These are phyloP conservation scores for Diaporthe sp. DNA, from an alignment of 2,329 filamentous ascomycete species.

Conservation along the genomic window DNA sequence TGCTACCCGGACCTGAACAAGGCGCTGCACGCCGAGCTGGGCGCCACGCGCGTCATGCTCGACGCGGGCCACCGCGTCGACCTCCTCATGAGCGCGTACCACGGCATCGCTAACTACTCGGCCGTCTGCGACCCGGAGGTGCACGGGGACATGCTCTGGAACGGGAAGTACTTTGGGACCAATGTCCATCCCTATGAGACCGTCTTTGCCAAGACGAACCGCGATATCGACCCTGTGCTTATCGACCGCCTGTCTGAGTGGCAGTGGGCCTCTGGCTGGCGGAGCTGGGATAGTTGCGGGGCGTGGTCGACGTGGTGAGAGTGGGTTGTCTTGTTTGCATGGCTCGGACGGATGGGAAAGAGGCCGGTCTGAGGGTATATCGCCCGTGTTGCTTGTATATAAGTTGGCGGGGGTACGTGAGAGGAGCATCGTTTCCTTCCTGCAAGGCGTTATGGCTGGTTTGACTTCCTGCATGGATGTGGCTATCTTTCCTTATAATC, in stretches of 20 bases:
- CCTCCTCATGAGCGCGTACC: slow-evolving; percentile 46
- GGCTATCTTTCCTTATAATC: not conserved
- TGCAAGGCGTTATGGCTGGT: not conserved
- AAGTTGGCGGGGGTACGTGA: not conserved
- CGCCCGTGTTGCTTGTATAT: not conserved
- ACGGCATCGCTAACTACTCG: slow-evolving; percentile 38
- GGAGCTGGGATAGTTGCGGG: slow-evolving; percentile 41
- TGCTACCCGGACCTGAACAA: slow-evolving; percentile 43
- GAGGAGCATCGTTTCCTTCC: not conserved
- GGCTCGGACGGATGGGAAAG: not conserved
- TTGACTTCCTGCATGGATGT: not conserved
- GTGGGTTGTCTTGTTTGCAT: not conserved
- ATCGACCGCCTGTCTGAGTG: slow-evolving; percentile 44
- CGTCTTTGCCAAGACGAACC: slow-evolving; percentile 47
- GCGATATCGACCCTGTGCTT: slow-evolving; percentile 42
- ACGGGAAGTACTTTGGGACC: slow-evolving; percentile 45
- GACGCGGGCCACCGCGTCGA: slow-evolving; percentile 47
- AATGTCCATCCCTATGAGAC: slow-evolving; percentile 50
- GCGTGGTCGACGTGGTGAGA: slow-evolving; percentile 32
- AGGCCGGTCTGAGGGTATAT: not conserved
- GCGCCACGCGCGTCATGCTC: slow-evolving; percentile 43
- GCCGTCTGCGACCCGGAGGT: slow-evolving; percentile 37
- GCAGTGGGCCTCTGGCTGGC: slow-evolving; percentile 39
- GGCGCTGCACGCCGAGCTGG: slow-evolving; percentile 46
- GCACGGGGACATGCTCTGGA: slow-evolving; percentile 41